Percentiles rank a stretch among this genome's conserved stretches.
These are phyloP conservation scores for Exophiala xenobiotica DNA, from an alignment of 2,329 filamentous ascomycete species.

Conservation along the genomic window DNA sequence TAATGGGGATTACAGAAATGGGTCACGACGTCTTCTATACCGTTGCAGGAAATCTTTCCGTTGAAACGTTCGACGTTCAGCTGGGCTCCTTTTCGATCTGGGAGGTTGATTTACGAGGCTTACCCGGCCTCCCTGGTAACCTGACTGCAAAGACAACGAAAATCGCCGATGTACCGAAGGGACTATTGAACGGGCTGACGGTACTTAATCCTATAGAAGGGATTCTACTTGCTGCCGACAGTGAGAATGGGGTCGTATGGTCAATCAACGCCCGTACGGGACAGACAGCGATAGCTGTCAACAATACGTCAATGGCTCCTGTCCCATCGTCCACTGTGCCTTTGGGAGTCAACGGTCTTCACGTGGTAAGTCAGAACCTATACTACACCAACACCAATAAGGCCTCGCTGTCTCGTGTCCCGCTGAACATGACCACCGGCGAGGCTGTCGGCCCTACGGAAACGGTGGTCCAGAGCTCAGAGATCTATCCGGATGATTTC, in stretches of 20 bases:
- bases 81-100: constrained; percentile 24
- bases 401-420: constrained; percentile 17
- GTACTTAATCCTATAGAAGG: constrained; percentile 10
- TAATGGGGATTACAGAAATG: constrained; percentile 38
- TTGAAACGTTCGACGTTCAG: constrained; percentile 4
- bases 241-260: constrained; percentile 18
- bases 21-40: constrained; percentile 22
- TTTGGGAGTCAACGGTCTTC: constrained; percentile 33
- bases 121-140: background rate
- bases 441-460: constrained; percentile 9
- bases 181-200: constrained; percentile 29
- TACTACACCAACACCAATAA: constrained; percentile 31
- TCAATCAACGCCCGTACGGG: constrained; percentile 18
- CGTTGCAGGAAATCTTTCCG: constrained; percentile 15
- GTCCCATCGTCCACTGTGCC: constrained; percentile 5
- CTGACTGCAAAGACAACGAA: constrained; percentile 20
- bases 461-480: constrained; percentile 4
- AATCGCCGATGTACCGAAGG: constrained; percentile 21
- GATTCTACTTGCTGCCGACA: constrained; percentile 26
- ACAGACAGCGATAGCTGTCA: constrained; percentile 8
- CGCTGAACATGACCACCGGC: constrained; percentile 14
- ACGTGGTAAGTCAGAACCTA: constrained; percentile 21
- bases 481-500: constrained; percentile 18
- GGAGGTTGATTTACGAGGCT: constrained; percentile 22
- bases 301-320: constrained; percentile 19